phyloP scores from a whole-genome alignment of 345 rosid species.

The Syzygium jambos region DNA sequence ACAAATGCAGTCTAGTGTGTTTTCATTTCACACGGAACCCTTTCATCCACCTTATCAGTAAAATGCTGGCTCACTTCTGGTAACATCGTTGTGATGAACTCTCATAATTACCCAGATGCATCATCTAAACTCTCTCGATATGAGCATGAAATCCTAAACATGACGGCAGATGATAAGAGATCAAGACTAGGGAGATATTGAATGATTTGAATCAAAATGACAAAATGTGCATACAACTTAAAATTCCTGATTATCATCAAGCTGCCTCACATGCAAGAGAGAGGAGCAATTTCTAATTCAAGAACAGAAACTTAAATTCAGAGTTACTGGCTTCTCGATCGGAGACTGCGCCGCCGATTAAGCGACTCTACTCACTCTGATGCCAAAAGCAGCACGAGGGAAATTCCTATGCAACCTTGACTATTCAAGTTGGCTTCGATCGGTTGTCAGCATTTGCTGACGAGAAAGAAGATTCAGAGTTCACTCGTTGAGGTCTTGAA shows the following conservation, averaged over 20 bases:
- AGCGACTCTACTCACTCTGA: background rate
- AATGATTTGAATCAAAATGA: background rate
- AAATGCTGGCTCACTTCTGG: background rate
- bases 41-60: background rate
- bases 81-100: background rate
- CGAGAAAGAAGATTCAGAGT: background rate
- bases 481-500: background rate
- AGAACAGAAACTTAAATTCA: background rate
- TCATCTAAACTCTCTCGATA: background rate
- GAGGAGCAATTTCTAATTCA: background rate
- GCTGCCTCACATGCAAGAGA: background rate
- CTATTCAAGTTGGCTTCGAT: background rate
- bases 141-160: background rate
- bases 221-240: background rate
- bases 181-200: background rate
- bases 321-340: background rate
- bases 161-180: background rate
- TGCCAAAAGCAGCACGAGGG: background rate
- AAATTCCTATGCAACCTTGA: background rate
- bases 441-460: background rate
- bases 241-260: background rate
- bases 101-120: background rate
- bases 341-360: background rate
- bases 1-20: background rate
- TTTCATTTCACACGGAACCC: background rate